Base-by-base conservation (phyloP, 148 eudicot genomes). In the Spergularia bocconei region DNA sequence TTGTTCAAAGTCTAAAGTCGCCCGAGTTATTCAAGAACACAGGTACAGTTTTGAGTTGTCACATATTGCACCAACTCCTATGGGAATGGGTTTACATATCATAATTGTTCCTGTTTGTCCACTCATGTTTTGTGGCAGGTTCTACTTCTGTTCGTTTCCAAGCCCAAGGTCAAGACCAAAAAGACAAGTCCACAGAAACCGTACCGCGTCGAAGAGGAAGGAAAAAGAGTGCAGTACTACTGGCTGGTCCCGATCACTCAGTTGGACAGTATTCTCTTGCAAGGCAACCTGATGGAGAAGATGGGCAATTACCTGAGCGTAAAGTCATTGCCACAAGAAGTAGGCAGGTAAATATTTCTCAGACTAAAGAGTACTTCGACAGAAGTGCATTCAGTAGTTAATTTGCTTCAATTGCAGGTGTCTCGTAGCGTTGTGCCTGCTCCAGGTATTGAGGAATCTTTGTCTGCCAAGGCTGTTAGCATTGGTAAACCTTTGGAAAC, bases 121-220 rank as follows among this genome's bases (percentile, higher is more conserved):
- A 36, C 21, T 79, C 86, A 13, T 74, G 76, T 69, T 63, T 76
- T 70, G 5, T 69, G 59, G 67, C 81, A 62, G 82, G 77, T 79
- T 74, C 91, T 33, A 64, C 77, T 38, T 75, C 41, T 53, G 67
- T 65, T 52, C 57, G 78, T 29, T 57, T 57, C 39, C 83, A 81
- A 70, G 67, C 79, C 67, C 78, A 70, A 69, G 92, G 92, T 14
- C 82, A 87, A 77, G 85, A 84, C 55, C 85, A 75, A 53, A 81
- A 70, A 75, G 63, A 68, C 71, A 82, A 83, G 79, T 76, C 69
- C 81, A 87, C 75, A 67, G 88, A 75, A 68, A 84, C 77, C 63
- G 67, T 81, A 73, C 84, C 92, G 16, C 88, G 87, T 38, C 88
- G 97, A 58, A 86, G 98, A 72, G 92, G 92, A 72, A 89, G 87